Conservation (phyloP, 768 basidiomycete genomes). For the Pulveroboletus sp. region DNA sequence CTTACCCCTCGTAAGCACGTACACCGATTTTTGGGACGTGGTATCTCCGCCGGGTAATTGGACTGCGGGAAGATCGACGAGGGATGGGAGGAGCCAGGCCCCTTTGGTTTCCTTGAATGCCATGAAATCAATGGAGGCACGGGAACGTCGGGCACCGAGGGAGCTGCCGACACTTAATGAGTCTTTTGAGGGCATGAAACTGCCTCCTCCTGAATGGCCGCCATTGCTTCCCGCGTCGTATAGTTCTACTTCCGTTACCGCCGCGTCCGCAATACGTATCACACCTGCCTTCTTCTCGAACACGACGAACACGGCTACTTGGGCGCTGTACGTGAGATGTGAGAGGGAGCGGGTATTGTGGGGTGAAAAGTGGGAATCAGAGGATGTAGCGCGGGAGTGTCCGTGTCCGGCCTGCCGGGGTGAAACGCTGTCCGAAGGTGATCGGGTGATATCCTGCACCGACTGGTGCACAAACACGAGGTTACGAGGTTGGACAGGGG, state of each 20-base stretch:
- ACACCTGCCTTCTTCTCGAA: conserved; percentile 89
- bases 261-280: conserved; percentile 77
- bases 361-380: conserved; percentile 34
- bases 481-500: conserved; percentile 63
- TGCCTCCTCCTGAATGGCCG: conserved; percentile 12
- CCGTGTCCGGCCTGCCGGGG: conserved; percentile 21
- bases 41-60: conserved; percentile 15
- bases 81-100: conserved; percentile 26
- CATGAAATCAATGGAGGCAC: conserved; percentile 45
- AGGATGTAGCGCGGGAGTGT: conserved; percentile 45
- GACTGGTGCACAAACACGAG: conserved; percentile 71
- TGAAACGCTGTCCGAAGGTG: conserved; percentile 39
- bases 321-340: conserved; percentile 56
- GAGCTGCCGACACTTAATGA: conserved; percentile 22
- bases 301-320: conserved; percentile 75
- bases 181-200: conserved; percentile 24
- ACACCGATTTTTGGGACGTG: conserved; percentile 40
- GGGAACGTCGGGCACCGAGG: conserved; percentile 34
- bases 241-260: conserved; percentile 75
- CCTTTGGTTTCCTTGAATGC: conserved; percentile 34
- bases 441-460: conserved; percentile 50
- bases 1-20: conserved; percentile 68
- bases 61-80: conserved; percentile 23
- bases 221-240: conserved; percentile 33
- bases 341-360: conserved; percentile 30